A percentile compares a stretch with the other conserved stretches of the same genome.
These are phyloP conservation scores for Cenchrus purpureus DNA, from an alignment of 176 grass and related monocot species.

Conservation along the genomic window DNA sequence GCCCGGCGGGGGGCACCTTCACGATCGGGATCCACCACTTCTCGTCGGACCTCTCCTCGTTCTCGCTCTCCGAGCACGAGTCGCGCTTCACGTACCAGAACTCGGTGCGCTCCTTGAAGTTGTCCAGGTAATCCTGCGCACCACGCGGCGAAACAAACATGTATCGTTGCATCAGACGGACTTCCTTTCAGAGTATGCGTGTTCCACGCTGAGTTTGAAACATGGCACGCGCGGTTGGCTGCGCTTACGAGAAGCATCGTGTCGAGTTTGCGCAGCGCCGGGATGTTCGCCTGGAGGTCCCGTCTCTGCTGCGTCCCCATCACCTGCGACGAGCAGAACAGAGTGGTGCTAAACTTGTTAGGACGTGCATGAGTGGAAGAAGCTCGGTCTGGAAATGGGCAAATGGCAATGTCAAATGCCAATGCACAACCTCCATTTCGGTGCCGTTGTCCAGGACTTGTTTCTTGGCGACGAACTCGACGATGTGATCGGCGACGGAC, in stretches of 20 bases:
- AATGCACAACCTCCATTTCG: conserved; percentile 69
- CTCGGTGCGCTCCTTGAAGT: conserved; percentile 80
- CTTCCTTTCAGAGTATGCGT: no score
- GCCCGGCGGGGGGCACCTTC: conserved; percentile 66
- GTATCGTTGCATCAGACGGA: background rate
- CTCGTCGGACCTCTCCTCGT: conserved; percentile 66
- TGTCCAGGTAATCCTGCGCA: conserved; percentile 85
- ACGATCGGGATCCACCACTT: conserved; percentile 97
- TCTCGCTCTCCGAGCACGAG: conserved; percentile 58
- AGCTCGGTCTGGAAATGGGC: background rate
- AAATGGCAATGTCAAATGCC: no score
- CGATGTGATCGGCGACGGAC: conserved; percentile 85
- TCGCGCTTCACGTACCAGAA: conserved; percentile 90
- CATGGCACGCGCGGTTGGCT: background rate
- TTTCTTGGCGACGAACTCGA: conserved; percentile 79
- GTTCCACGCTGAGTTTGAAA: background rate
- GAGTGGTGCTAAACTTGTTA: no score
- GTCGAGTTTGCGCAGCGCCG: conserved; percentile 76
- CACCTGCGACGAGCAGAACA: conserved; percentile 47
- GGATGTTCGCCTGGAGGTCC: conserved; percentile 78
- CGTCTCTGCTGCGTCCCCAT: conserved; percentile 89
- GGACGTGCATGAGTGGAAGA: background rate
- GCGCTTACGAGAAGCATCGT: conserved; percentile 75
- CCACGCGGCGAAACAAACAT: background rate
- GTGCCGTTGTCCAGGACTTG: conserved; percentile 66